Conservation (phyloP, 805 yeast genomes). For the Pichia heedii region DNA sequence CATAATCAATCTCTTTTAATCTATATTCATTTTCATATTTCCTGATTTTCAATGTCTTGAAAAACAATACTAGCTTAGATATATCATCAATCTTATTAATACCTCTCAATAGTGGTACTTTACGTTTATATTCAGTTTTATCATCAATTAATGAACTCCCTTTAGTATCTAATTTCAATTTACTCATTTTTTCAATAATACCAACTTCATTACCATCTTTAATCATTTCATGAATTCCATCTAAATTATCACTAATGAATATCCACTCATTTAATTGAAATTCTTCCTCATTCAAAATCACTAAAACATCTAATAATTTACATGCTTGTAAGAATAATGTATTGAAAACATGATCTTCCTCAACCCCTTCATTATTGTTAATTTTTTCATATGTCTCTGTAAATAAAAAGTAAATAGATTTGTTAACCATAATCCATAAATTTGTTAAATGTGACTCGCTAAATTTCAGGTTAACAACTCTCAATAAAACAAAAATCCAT, state of each 20-base stretch:
- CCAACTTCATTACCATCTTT: slow-evolving; percentile 20
- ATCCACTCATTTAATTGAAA: slow-evolving; percentile 78
- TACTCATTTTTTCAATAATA: slow-evolving; percentile 27
- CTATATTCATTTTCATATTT: slow-evolving; percentile 61
- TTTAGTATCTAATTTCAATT: slow-evolving; percentile 12
- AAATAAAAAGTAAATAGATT: slow-evolving; percentile 49
- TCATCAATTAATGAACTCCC: slow-evolving; percentile 16
- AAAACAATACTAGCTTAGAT: slow-evolving; percentile 49
- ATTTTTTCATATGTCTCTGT: slow-evolving; percentile 19
- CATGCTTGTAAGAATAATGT: slow-evolving; percentile 48
- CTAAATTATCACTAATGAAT: slow-evolving; percentile 54
- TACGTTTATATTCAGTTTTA: slow-evolving; percentile 5
- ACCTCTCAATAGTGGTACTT: slow-evolving; percentile 40
- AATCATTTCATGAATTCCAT: slow-evolving; percentile 21
- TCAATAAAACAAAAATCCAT: slow-evolving; percentile 47
- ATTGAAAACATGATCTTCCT: slow-evolving; percentile 23
- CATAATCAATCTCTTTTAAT: slow-evolving; percentile 33
- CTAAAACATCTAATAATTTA: slow-evolving; percentile 68
- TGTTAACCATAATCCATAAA: slow-evolving; percentile 60
- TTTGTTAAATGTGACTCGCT: slow-evolving; percentile 56
- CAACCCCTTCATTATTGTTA: slow-evolving; percentile 13
- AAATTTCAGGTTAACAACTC: slow-evolving; percentile 57
- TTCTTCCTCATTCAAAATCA: slow-evolving; percentile 66
- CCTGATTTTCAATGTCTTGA: slow-evolving; percentile 53
- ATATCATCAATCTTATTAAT: slow-evolving; percentile 32